Evolutionary conservation across 495 filamentous ascomycete genomes (phyloP), one percentile per base, ranked within the genome.

Genomic region (Neurospora sp.): DNA sequence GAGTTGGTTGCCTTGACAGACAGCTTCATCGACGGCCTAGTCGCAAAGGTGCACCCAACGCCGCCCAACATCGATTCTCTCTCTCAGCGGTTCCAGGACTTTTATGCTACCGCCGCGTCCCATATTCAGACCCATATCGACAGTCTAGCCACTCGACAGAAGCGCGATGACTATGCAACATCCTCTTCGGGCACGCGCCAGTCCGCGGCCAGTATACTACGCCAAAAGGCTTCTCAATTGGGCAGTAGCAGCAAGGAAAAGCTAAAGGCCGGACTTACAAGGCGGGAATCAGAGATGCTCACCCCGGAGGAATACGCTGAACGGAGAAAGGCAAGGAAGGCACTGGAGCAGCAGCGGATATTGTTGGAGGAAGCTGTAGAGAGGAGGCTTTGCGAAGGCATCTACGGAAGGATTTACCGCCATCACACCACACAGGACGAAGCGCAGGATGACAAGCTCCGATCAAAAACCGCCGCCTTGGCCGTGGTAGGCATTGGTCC

Each of bases 351-450:
- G 20, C 96, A 96, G 84, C 86, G 88, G 46, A 78, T 87, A 8
- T 88, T 91, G 46, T 82, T 98, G 49, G 95, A 99, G 83, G 96
- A 99, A 81, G 95, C 95, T 4, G 91, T 98, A 5, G 96, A 99
- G 77, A 89, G 91, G 77, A 88, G 90, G 76, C 90, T 96, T 11
- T 97, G 94, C 80, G 93, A 97, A 79, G 88, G 88, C 39, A 89
- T 98, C 27, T 98, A 98, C 77, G 88, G 90, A 73, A 90, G 91
- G 66, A 90, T 98, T 78, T 99, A 93, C 89, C 89, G 95, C 49
- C 96, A 99, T 80, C 90, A 91, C 71, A 96, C 87, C 77, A 97
- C 95, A 3, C 87, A 98, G 80, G 96, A 99, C 80, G 96, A 98
- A 79, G 94, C 95, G 9, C 87, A 95, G 76, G 96, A 99, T 80